phyloP scores from a whole-genome alignment of 306 rosid species.

The Dryas drummondii region DNA sequence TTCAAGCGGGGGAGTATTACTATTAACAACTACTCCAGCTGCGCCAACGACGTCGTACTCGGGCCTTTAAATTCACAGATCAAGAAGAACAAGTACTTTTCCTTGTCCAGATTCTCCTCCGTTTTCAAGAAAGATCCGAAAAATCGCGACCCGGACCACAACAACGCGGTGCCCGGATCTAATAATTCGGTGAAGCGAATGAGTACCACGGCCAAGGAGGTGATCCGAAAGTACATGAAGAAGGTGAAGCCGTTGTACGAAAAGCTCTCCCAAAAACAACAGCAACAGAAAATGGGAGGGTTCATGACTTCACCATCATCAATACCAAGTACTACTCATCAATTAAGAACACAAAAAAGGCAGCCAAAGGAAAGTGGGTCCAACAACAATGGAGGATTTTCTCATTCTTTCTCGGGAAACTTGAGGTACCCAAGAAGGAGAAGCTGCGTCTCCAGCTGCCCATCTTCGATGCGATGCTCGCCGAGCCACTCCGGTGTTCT shows the following conservation, averaged over 20 bases:
- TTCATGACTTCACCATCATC: not conserved
- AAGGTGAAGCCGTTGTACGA: conserved; percentile 87
- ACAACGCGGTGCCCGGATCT: conserved; percentile 27
- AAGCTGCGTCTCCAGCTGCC: conserved; percentile 73
- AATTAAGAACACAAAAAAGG: too few relatives aligned
- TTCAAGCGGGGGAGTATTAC: conserved; percentile 30
- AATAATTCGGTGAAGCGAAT: conserved; percentile 44
- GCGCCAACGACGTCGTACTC: not conserved
- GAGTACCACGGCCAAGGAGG: conserved; percentile 70
- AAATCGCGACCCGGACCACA: too few relatives aligned
- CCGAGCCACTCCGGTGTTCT: conserved; percentile 86
- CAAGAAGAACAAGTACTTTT: conserved; percentile 60
- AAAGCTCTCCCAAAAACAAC: conserved; percentile 56
- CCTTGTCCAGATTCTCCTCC: conserved; percentile 76
- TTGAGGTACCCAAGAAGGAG: conserved; percentile 65
- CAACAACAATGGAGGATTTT: conserved; percentile 26
- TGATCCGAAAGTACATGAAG: conserved; percentile 69
- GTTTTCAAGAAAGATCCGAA: conserved; percentile 57
- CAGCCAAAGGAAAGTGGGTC: too few relatives aligned
- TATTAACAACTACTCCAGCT: too few relatives aligned
- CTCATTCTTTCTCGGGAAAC: conserved; percentile 88
- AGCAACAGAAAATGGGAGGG: conserved; percentile 33
- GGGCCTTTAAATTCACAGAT: conserved; percentile 21
- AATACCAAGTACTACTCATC: not conserved
- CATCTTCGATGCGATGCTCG: conserved; percentile 83